These are phyloP conservation scores for Lepidium campestre DNA, from an alignment of 441 rosid genomes.

Conservation along the genomic window DNA sequence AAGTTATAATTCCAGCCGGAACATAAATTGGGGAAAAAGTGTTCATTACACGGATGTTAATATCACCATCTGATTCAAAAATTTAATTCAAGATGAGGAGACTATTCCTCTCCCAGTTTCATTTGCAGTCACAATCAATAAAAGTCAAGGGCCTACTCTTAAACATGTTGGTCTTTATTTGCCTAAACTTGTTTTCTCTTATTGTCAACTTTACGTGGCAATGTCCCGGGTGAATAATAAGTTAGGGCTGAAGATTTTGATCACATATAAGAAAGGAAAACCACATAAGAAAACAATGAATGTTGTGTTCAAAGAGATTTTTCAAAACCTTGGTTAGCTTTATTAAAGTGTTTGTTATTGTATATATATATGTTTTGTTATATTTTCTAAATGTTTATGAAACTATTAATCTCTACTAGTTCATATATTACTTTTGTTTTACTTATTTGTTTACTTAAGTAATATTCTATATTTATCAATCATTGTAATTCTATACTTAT, in stretches of 20 bases:
- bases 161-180: not conserved
- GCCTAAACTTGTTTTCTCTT: not conserved
- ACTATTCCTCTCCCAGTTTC: rapidly evolving
- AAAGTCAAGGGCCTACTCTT: not conserved
- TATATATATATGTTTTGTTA: too few species aligned
- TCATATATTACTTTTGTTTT: too few species aligned
- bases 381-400: too few species aligned
- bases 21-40: not conserved
- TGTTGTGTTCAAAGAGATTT: not conserved
- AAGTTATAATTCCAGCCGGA: not conserved
- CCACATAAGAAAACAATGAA: not conserved
- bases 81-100: not conserved
- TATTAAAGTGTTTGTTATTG: too few species aligned
- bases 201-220: not conserved
- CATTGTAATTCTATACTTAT: too few species aligned
- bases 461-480: too few species aligned
- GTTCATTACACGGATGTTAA: not conserved
- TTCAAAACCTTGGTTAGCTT: too few species aligned
- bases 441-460: too few species aligned
- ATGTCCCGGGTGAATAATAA: not conserved
- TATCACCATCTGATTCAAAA: not conserved
- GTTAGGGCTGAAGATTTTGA: not conserved
- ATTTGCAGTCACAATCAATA: not conserved
- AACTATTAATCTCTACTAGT: too few species aligned
- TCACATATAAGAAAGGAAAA: not conserved